Evolutionary conservation across 75 land plant genomes (phyloP).

Genomic region (Azolla pinnata): DNA sequence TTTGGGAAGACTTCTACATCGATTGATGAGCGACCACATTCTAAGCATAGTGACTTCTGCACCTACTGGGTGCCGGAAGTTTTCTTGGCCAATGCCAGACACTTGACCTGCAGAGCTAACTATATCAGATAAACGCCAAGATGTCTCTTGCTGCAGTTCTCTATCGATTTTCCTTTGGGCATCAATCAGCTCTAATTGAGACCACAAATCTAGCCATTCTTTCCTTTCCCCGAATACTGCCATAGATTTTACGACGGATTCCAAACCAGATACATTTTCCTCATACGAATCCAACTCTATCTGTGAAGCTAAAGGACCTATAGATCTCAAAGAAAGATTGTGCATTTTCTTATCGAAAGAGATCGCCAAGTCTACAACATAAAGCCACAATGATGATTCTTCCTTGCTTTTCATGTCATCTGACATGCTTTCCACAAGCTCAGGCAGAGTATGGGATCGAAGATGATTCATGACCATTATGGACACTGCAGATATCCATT

Average conservation of each 20-base stretch:
- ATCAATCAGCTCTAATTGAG: constrained; percentile 63
- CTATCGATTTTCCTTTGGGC: constrained; percentile 43
- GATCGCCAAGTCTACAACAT: constrained; percentile 45
- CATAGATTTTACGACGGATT: constrained; percentile 33
- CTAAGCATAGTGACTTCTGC: constrained; percentile 35
- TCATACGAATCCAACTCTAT: constrained; percentile 40
- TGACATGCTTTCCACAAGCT: constrained; percentile 30
- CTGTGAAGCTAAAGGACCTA: constrained; percentile 21
- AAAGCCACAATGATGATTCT: constrained; percentile 41
- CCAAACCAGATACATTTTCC: constrained; percentile 7
- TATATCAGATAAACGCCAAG: constrained; percentile 35
- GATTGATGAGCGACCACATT: constrained; percentile 51
- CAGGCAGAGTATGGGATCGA: constrained; percentile 55
- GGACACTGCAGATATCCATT: constrained; percentile 81
- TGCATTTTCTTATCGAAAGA: constrained; percentile 62
- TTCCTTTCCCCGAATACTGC: constrained; percentile 72
- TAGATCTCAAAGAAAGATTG: constrained; percentile 42
- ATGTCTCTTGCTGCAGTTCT: constrained; percentile 40
- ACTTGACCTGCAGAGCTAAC: constrained; percentile 5
- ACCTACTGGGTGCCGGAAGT: constrained; percentile 55
- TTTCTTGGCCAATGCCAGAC: constrained; percentile 27
- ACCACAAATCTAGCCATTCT: constrained; percentile 94
- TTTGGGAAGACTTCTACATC: constrained; percentile 59
- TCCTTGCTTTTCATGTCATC: constrained; percentile 34
- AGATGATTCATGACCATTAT: constrained; percentile 54